Evolutionary conservation across 1,139 yeast species (phyloP).

Genomic region (Insectozyma bohioensis): DNA sequence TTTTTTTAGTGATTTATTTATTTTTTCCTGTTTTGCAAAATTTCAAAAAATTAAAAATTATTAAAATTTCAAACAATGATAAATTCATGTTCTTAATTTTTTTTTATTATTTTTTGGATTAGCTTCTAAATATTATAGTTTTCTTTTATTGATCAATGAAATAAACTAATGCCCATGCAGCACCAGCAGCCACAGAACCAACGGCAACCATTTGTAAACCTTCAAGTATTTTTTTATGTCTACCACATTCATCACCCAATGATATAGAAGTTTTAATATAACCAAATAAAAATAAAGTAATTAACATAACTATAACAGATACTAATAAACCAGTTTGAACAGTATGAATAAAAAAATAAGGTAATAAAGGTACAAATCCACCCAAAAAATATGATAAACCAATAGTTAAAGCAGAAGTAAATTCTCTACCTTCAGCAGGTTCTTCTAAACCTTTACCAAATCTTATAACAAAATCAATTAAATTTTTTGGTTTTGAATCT

Average conservation of each 20-base stretch:
- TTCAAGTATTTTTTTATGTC: constrained; percentile 61
- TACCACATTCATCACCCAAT: constrained; percentile 74
- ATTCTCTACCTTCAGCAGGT: constrained; percentile 77
- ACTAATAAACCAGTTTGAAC: constrained; percentile 76
- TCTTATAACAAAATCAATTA: constrained; percentile 71
- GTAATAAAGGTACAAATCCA: constrained; percentile 77
- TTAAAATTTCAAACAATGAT: too few relatives aligned
- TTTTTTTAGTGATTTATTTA: too few relatives aligned
- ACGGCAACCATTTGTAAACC: constrained; percentile 90
- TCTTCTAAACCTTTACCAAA: constrained; percentile 77
- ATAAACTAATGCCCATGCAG: constrained; percentile 92
- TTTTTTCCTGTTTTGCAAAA: too few relatives aligned
- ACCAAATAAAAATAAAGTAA: constrained; percentile 87
- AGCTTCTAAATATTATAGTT: too few relatives aligned
- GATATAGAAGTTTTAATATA: constrained; percentile 81
- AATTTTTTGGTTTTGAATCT: constrained; percentile 63
- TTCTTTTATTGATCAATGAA: too few relatives aligned
- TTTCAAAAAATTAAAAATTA: too few relatives aligned
- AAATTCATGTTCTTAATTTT: too few relatives aligned
- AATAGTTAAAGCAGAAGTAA: constrained; percentile 74
- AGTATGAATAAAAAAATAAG: constrained; percentile 70
- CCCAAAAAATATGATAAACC: constrained; percentile 76
- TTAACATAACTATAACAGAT: constrained; percentile 77
- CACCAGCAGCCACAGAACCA: constrained; percentile 95
- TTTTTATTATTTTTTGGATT: too few relatives aligned